Percentiles rank a stretch among this genome's conserved stretches.
These are phyloP conservation scores for Zangia roseola DNA, from an alignment of 768 basidiomycete genomes.

Conservation along the genomic window DNA sequence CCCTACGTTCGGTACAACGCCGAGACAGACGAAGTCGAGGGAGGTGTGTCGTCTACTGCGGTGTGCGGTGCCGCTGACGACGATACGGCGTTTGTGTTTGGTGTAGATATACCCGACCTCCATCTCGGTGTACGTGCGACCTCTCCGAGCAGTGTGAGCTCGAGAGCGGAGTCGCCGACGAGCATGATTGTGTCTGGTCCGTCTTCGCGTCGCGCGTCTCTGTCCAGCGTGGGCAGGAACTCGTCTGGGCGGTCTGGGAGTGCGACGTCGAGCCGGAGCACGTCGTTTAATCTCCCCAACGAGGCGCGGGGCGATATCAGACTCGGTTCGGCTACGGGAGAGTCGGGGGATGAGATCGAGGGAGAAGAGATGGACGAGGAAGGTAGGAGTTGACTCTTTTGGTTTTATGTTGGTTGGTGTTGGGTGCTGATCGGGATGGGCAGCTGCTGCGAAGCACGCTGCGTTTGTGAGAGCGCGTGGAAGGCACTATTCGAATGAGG, in stretches of 20 bases:
- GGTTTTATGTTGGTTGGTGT: not conserved
- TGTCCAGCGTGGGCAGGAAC: constrained; percentile 60
- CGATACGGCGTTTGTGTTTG: not conserved
- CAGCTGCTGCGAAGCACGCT: constrained; percentile 80
- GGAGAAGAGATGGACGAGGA: constrained; percentile 90
- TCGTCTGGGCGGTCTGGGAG: constrained; percentile 60
- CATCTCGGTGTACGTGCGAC: constrained; percentile 44
- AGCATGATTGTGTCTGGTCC: constrained; percentile 62
- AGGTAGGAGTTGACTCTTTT: constrained; percentile 45
- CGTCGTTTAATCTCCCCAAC: constrained; percentile 77
- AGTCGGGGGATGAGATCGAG: constrained; percentile 55
- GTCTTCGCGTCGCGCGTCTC: constrained; percentile 72
- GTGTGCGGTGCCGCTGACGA: not conserved
- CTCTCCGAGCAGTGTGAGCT: constrained; percentile 41
- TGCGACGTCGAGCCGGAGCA: constrained; percentile 71
- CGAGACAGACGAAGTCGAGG: constrained; percentile 80
- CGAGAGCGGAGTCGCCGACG: constrained; percentile 53
- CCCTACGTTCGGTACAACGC: constrained; percentile 92
- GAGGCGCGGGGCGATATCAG: constrained; percentile 63
- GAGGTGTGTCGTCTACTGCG: constrained; percentile 50
- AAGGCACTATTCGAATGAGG: constrained; percentile 87
- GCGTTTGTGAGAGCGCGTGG: constrained; percentile 79
- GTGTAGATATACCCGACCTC: constrained; percentile 79
- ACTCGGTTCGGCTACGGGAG: constrained; percentile 33
- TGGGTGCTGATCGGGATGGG: constrained; percentile 1